These are phyloP conservation scores for Cerioporus squamosus DNA, from an alignment of 1,284 basidiomycete species.

Conservation along the genomic window DNA sequence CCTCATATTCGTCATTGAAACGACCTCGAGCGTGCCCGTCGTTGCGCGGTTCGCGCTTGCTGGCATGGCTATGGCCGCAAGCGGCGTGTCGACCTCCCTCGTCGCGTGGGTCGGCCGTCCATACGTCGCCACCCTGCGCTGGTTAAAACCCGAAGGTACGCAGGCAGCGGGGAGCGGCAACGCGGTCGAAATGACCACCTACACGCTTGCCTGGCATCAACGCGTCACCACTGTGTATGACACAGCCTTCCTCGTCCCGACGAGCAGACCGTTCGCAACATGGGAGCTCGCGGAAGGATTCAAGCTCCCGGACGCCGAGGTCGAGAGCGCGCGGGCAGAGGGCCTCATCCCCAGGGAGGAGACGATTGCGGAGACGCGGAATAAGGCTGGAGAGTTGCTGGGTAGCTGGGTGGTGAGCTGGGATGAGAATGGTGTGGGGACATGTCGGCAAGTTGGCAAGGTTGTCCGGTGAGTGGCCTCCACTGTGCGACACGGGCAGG, in stretches of 20 bases:
- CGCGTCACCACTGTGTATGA: conserved; percentile 77
- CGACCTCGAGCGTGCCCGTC: conserved; percentile 64
- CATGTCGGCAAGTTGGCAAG: conserved; percentile 60
- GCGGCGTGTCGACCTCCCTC: conserved; percentile 72
- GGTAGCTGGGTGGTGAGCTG: conserved; percentile 83
- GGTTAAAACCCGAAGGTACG: conserved; percentile 26
- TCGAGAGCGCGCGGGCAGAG: conserved; percentile 38
- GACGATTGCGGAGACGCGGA: conserved; percentile 76
- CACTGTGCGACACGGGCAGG: background rate
- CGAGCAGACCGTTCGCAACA: conserved; percentile 76
- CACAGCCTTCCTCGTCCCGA: conserved; percentile 70
- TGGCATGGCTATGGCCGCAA: conserved; percentile 72
- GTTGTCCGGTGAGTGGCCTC: conserved; percentile 58
- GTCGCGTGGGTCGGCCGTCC: conserved; percentile 72
- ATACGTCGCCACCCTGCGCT: conserved; percentile 51
- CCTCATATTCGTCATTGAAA: conserved; percentile 79
- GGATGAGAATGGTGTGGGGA: conserved; percentile 64
- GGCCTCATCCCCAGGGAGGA: conserved; percentile 58
- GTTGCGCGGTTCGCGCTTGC: conserved; percentile 74
- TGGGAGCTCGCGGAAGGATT: conserved; percentile 75
- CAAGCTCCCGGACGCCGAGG: conserved; percentile 47
- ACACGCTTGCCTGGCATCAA: conserved; percentile 62
- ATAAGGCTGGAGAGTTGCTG: conserved; percentile 63
- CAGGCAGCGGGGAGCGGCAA: conserved; percentile 15
- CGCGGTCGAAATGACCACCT: conserved; percentile 75